phyloP scores from a whole-genome alignment of 73 alveolate genomes.

The Paramecium caudatum region DNA sequence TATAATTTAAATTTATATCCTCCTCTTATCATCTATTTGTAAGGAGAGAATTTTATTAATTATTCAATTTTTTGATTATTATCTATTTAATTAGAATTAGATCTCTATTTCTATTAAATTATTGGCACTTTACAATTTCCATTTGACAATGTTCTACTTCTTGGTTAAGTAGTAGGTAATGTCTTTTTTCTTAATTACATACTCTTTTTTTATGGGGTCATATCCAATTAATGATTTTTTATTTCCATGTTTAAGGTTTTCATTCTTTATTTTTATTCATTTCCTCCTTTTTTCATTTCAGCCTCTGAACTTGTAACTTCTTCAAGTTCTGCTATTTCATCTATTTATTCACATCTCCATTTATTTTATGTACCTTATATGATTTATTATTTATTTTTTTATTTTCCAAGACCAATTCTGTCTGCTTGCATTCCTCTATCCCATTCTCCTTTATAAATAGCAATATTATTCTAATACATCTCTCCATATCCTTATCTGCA shows the following conservation, averaged over 20 bases:
- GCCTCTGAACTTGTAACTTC: slow-evolving; percentile 29
- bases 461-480: slow-evolving; percentile 70
- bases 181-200: not conserved
- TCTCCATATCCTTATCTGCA: slow-evolving; percentile 82
- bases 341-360: not conserved
- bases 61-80: slow-evolving; percentile 15
- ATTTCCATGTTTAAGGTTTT: not conserved
- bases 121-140: slow-evolving; percentile 23
- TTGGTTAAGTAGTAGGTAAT: not conserved
- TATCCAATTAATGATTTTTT: not conserved
- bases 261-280: not conserved
- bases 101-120: slow-evolving; percentile 6
- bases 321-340: slow-evolving; percentile 18
- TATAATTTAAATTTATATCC: slow-evolving; percentile 34
- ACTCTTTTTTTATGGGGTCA: not conserved
- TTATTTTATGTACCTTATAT: not conserved
- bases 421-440: slow-evolving; percentile 25
- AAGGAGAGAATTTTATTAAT: slow-evolving; percentile 17
- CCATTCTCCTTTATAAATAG: slow-evolving; percentile 67
- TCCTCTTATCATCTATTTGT: not conserved
- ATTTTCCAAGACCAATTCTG: too few relatives aligned
- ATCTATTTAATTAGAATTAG: slow-evolving; percentile 23
- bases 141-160: slow-evolving; percentile 11
- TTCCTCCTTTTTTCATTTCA: not conserved
- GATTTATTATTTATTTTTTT: too few relatives aligned